Evolutionary conservation across 768 basidiomycete genomes (phyloP).

Genomic region (Daedaleopsis nitida): DNA sequence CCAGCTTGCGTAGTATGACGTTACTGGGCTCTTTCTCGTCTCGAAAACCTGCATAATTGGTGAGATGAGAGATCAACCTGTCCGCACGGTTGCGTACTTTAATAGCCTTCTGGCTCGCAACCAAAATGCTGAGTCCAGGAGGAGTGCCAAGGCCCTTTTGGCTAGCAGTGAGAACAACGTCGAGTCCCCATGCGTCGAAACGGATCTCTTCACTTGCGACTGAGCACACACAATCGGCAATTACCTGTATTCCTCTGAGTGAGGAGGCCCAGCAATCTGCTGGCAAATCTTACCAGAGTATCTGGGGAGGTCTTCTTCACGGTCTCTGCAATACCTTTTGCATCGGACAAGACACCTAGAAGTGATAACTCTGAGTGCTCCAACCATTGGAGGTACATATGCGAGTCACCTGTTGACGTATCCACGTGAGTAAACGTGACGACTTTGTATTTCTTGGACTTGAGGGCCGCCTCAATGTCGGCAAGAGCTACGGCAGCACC

Average conservation of each 20-base stretch:
- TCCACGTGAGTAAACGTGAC: constrained; percentile 96
- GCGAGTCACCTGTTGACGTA: constrained; percentile 67
- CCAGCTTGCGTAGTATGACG: constrained; percentile 90
- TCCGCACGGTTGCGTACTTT: constrained; percentile 41
- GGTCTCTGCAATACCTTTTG: constrained; percentile 70
- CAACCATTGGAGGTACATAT: not conserved
- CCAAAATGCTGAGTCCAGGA: constrained; percentile 87
- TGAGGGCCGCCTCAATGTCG: constrained; percentile 69
- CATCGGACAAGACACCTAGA: constrained; percentile 81
- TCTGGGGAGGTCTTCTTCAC: constrained; percentile 81
- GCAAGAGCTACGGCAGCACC: constrained; percentile 69
- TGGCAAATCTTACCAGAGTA: constrained; percentile 65
- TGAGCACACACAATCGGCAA: constrained; percentile 94
- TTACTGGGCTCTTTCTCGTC: constrained; percentile 60
- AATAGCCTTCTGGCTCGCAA: constrained; percentile 80
- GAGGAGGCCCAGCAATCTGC: not conserved
- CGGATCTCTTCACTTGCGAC: constrained; percentile 95
- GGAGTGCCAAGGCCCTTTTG: constrained; percentile 95
- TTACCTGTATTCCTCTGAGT: constrained; percentile 46
- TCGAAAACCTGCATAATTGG: constrained; percentile 53
- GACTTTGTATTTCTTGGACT: constrained; percentile 81
- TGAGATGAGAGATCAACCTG: not conserved
- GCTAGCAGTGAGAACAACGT: constrained; percentile 82
- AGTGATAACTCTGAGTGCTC: not conserved
- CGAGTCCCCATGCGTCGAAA: constrained; percentile 92